Base-by-base conservation (phyloP, 495 filamentous ascomycete species). In the Staphylotrichum longicolle region DNA sequence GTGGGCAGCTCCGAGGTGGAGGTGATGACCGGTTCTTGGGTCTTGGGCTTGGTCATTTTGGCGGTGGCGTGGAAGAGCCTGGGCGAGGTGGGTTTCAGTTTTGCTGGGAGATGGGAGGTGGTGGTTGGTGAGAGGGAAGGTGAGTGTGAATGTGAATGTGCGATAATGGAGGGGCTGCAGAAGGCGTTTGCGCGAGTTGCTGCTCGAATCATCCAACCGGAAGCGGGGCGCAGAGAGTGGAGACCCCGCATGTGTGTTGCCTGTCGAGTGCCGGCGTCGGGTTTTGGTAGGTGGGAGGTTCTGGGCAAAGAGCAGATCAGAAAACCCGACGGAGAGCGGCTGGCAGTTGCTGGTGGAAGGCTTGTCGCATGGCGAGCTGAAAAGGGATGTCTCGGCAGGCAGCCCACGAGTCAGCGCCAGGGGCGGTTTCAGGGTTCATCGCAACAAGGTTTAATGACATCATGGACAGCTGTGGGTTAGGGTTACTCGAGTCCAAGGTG, bases 21-120 rank as follows among this genome's bases (percentile, higher is more conserved):
- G 63, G 71, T 76, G 70, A 85, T 77, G 65, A 73, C 68, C 7
- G 82, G 79, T 50, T 75, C 70, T 58, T 78, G 76, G 55, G 70
- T 74, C 55, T 77, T 75, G 47, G 20, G 50, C 11, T 30, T 3
- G 5, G 55, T 52, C 62, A 59, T 67, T 49, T 49, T 67, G 58
- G 30, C 14, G 9, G 14, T 0, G 44, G 37, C 4, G 47, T 52
- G 37, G 8, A 14, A 10, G 30, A n/a, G 3, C 34, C 9, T 4
- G 35, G 35, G 39, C 39, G 32, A 5, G 42, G 3, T 40, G 44
- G 30, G 0, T 5, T 35, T 35, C 15, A 27, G 41, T 10, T 11
- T 41, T 37, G 46, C 1, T 14, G 15, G 32, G 49, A 11, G 40
- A 34, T 40, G 54, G 4, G 53, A 46, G 37, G 14, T 12, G 11